Evolutionary conservation across 2,329 filamentous ascomycete species (phyloP), one percentile per base, ranked within the genome.

Genomic region (Diaporthe citrichinensis): DNA sequence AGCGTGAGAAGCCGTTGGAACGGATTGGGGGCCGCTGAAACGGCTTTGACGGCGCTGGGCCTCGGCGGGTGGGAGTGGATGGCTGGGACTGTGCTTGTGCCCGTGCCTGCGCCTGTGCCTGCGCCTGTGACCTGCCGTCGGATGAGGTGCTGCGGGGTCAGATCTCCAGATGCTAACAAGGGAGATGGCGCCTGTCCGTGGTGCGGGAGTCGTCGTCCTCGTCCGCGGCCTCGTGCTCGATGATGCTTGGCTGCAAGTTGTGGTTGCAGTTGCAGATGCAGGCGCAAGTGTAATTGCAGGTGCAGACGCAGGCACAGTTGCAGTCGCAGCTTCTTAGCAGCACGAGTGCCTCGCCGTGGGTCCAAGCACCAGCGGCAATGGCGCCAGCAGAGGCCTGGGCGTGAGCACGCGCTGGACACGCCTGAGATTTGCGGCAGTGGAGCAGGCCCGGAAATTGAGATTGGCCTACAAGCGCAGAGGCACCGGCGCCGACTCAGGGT

Each of bases 1-100:
- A 79, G 84, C 82, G 84, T 85, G 83, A 78, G 87, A 84, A 88
- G 86, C 87, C 87, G 87, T 89, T 83, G 86, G 85, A 84, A 84
- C 81, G 81, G 84, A 78, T 74, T 67, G 72, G 79, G 78, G 78
- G 83, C 86, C 85, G 87, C 83, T 82, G 83, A 80, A 80, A 87
- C 84, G 86, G 87, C 86, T 84, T 85, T 86, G 84, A 79, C 78
- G 76, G 76, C 74, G 36, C 58, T 73, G 55, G 51, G 75, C 73
- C 61, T 72, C 73, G 75, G 75, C 73, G 51, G 46, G 73, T 59
- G 31, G 49, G 39, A 46, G 15, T 34, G 44, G 41, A 31, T 34
- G 72, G 55, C 34, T 73, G 55, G 71, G 23, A 55, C 49, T 65
- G 71, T 15, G 61, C 44, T 17, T 23, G 71, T 39, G 57, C 44